Base-by-base conservation (phyloP, 192 early-diverging fungal genomes). In the Phycomyces nitens region DNA sequence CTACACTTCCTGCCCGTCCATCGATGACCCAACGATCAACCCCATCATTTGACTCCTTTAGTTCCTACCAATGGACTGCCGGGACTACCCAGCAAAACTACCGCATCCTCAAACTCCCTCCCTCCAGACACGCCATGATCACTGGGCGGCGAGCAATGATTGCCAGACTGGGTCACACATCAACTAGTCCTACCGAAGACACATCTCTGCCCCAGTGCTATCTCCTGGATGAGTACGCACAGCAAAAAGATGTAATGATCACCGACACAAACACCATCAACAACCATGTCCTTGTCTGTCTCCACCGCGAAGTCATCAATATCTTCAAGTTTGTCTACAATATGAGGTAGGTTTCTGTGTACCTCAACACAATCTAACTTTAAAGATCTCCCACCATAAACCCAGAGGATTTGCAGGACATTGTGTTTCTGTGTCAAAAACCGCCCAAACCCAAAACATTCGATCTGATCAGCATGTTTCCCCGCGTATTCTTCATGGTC, bases 201-300 rank as follows among this genome's bases (percentile, higher is more conserved):
- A 47, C 41, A 11, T 29, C 14, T 5, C 22, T 23, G 10, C 44
- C 58, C 2, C 20, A 38, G n/a, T 68, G 66, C 20, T 68, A 61
- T 16, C 29, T 68, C 9, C 15, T 68, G 3, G 38, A 56, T 10
- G 29, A 43, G 5, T 53, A 56, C 15, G 51, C 49, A 0, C 14
- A 10, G 23, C 44, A 56, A 34, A 21, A 62, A 56, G 53, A 68
- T 49, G 38, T 68, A 23, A 53, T 53, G 5, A 62, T 62, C 4
- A 29, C 50, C 15, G 3, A 12, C 6, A 53, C 53, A 16, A 58
- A 68, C 26, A 42, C 27, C 24, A 68, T 68, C 41, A 20, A 24
- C 14, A 21, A 43, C 24, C 78, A 80, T 51, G 66, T 80, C 29
- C 59, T 80, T 2, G 72, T 80, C 8, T 80, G 78, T 29, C 53